Base-by-base conservation (phyloP, 257 asterid species). In the Solanum verrucosum region DNA sequence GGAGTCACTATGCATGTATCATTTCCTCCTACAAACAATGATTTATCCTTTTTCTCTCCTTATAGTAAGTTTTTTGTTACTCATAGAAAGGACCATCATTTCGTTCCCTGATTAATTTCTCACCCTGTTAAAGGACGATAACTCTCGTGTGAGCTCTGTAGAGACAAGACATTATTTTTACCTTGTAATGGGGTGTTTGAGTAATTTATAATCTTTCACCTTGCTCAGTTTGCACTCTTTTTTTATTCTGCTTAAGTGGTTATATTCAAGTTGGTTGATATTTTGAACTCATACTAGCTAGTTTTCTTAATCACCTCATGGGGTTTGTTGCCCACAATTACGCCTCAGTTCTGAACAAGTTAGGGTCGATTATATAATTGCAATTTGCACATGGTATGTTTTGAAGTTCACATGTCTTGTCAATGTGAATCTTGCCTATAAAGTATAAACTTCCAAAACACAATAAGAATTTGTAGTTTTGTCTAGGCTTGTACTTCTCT, bases 121-220 rank as follows among this genome's bases (percentile, higher is more conserved):
- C 71, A 83, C 86, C 27, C 5, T 46, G 72, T 88, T 46, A 85
- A 25, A 88, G 16, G 60, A 68, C 34, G 59, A 52, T 49, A 42
- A 34, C 74, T 77, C 74, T n/a, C 59, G 88, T 33, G 60, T 84
- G 42, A 78, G 27, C 84, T 90, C 87, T 87, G 88, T 77, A 68
- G 88, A 86, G 90, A 40, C 71, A 13, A 88, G 77, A 38, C 79
- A 59, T 74, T 78, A 15, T 23, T 75, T 34, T 35, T 86, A 86
- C 63, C 67, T 71, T 29, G 49, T 42, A 25, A 72, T 42, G 84
- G 56, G 38, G 27, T 86, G n/a, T 68, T 86, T 7, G 84, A 85
- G 37, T 85, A 35, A 67, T 16, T 29, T 82, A 46, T 81, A 0
- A 29, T 81, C 85, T 18, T 9, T 18, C 68, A 29, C 70, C 85